Conservation (phyloP, 2,329 filamentous ascomycete species). For the Epichloe aotearoae region DNA sequence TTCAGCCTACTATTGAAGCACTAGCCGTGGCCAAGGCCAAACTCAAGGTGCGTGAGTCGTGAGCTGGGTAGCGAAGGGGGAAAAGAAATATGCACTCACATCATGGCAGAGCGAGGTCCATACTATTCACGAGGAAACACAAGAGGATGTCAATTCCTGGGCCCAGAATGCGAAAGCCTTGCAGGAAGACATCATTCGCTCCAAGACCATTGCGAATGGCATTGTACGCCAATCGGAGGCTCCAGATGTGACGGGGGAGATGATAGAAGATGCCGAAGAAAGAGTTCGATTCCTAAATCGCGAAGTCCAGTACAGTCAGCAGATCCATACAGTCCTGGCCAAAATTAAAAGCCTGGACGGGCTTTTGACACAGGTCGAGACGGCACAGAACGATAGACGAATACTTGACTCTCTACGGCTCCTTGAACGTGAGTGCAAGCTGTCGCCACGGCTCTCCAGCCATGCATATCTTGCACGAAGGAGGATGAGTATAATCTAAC, state of each 20-base stretch:
- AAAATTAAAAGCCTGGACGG: conserved; percentile 44
- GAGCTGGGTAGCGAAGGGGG: not conserved
- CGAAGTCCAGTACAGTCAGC: conserved; percentile 46
- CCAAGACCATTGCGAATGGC: conserved; percentile 64
- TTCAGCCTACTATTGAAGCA: conserved; percentile 27
- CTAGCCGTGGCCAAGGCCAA: conserved; percentile 21
- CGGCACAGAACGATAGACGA: conserved; percentile 37
- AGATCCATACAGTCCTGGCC: conserved; percentile 37
- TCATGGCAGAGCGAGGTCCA: conserved; percentile 48
- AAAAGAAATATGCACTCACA: not conserved
- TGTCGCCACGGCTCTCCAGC: not conserved
- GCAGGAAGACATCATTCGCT: conserved; percentile 72
- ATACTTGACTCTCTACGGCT: conserved; percentile 43
- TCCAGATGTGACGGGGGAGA: conserved; percentile 38
- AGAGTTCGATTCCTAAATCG: conserved; percentile 42
- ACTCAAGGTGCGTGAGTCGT: conserved; percentile 24
- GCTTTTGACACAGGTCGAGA: conserved; percentile 49
- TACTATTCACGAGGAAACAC: conserved; percentile 60
- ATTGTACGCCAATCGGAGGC: conserved; percentile 68
- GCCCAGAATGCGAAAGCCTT: conserved; percentile 71
- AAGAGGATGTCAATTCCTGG: conserved; percentile 74
- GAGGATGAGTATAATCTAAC: conserved; percentile 8
- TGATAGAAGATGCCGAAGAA: conserved; percentile 38
- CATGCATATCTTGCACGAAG: not conserved
- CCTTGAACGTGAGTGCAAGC: conserved; percentile 37